phyloP scores from a whole-genome alignment of 257 asterid genomes.

The Lycium ferocissimum region DNA sequence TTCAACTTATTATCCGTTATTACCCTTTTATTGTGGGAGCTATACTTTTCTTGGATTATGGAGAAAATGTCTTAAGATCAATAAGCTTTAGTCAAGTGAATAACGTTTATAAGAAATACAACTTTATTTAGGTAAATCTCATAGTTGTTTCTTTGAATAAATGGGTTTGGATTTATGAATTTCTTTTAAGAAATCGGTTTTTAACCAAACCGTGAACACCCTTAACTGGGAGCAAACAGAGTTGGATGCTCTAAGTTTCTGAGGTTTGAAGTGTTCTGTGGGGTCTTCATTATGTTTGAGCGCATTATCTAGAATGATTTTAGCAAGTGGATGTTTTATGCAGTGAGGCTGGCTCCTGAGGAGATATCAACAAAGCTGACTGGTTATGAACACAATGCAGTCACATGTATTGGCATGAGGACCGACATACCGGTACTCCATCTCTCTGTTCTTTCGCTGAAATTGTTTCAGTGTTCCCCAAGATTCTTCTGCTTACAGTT shows the following conservation, averaged over 20 bases:
- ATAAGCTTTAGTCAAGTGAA: no score
- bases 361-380: constrained; percentile 72
- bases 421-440: constrained; percentile 81
- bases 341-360: constrained; percentile 97
- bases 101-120: no score
- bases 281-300: background rate
- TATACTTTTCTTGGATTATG: no score
- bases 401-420: constrained; percentile 91
- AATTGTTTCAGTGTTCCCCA: background rate
- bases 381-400: constrained; percentile 81
- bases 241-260: background rate
- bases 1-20: no score
- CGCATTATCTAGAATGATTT: background rate
- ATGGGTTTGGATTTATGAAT: no score
- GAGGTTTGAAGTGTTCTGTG: background rate
- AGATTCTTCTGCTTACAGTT: constrained; percentile 27
- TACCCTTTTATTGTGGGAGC: no score
- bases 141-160: no score
- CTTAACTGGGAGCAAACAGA: constrained; percentile 6
- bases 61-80: no score
- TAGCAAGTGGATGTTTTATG: constrained; percentile 34
- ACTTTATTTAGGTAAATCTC: no score
- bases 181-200: no score
- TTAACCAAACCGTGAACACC: no score
- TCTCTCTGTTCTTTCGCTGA: constrained; percentile 21